Percentiles rank a stretch among this genome's conserved stretches.
Conservation (phyloP, 257 asterid species). For the Fraxinus pennsylvanica region DNA sequence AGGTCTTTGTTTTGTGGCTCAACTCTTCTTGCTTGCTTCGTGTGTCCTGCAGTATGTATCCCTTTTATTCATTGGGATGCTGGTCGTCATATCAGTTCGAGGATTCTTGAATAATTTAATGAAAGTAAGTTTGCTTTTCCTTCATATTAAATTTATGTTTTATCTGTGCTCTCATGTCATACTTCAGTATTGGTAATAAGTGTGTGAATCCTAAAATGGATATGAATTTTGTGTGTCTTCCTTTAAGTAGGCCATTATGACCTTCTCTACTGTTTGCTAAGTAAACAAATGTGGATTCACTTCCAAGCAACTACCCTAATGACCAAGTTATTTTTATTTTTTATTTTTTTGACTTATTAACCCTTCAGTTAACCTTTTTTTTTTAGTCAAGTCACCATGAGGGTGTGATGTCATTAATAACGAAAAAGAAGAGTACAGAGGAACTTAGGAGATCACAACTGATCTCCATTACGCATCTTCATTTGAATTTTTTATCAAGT, state of each 20-base stretch:
- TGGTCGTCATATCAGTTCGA: slow-evolving; percentile 85
- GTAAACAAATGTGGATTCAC: neutral
- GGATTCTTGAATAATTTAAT: slow-evolving; percentile 87
- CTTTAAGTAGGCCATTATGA: slow-evolving; percentile 9
- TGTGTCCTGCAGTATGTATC: slow-evolving; percentile 71
- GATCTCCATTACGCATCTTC: neutral
- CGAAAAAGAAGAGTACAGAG: neutral
- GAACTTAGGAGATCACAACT: neutral
- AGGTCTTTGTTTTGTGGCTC: neutral
- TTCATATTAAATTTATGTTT: slow-evolving; percentile 7
- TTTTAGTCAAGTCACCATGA: neutral
- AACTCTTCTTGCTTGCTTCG: neutral
- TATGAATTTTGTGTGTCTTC: neutral
- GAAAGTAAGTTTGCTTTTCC: slow-evolving; percentile 58
- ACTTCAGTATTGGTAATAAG: neutral
- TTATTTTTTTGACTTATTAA: no score
- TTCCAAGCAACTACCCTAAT: neutral
- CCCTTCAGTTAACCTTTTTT: neutral
- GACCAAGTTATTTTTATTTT: neutral
- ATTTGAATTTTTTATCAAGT: neutral
- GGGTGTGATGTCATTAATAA: slow-evolving; percentile 3
- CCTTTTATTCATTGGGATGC: slow-evolving; percentile 87
- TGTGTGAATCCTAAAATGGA: neutral
- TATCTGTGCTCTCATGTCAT: slow-evolving; percentile 10
- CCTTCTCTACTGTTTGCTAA: neutral